Conservation (phyloP, 169 alveolate species). For the Perkinsus olseni region DNA sequence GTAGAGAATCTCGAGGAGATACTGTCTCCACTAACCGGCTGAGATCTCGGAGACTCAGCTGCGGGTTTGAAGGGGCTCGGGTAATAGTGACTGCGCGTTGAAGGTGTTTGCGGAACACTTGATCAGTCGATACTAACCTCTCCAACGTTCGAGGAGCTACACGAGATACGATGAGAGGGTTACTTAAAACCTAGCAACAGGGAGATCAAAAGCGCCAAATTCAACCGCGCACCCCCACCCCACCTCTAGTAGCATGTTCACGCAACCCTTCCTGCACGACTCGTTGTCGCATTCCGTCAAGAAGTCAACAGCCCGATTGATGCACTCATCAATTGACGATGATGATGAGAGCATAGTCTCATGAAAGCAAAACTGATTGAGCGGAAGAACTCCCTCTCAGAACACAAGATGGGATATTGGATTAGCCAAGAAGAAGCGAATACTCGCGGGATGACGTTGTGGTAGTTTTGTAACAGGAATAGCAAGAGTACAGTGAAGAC, state of each 20-base stretch:
- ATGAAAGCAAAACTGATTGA: not conserved
- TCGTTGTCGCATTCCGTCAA: not conserved
- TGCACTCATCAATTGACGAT: not conserved
- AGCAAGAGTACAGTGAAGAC: not conserved
- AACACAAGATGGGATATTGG: not conserved
- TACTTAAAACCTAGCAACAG: not conserved
- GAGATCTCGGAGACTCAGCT: not conserved
- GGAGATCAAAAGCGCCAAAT: too few species aligned
- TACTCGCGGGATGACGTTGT: not conserved
- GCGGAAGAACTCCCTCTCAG: not conserved
- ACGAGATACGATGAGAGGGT: not conserved
- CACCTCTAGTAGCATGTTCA: not conserved
- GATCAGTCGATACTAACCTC: not conserved
- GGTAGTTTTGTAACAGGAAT: not conserved
- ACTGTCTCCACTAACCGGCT: not conserved
- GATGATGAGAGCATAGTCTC: not conserved
- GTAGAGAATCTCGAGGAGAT: not conserved
- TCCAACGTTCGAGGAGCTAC: not conserved
- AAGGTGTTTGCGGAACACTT: not conserved
- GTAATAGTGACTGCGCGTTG: not conserved
- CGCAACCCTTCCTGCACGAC: not conserved
- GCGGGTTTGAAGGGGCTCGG: not conserved
- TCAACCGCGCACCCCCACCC: not conserved
- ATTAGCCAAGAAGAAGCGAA: not conserved
- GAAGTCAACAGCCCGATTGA: not conserved